phyloP scores from a whole-genome alignment of 768 basidiomycete genomes.

The Termitomyces sp. region DNA sequence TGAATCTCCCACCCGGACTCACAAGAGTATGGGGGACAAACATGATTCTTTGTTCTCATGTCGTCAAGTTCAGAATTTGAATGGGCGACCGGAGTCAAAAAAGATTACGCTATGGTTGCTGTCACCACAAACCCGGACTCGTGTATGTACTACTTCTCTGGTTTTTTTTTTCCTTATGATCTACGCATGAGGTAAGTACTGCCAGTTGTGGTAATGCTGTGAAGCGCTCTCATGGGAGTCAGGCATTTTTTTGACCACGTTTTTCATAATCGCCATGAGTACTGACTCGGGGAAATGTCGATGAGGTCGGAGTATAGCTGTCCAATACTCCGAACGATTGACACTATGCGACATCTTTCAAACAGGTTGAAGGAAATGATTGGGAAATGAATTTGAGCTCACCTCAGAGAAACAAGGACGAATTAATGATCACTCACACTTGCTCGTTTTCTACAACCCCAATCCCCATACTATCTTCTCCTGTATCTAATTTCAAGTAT shows the following conservation, averaged over 20 bases:
- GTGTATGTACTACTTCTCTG: not conserved
- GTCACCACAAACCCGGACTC: not conserved
- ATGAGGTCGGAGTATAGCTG: not conserved
- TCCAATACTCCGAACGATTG: not conserved
- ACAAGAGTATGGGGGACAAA: not conserved
- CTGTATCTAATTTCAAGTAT: not conserved
- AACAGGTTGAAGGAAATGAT: not conserved
- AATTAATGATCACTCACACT: not conserved
- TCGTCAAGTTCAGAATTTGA: not conserved
- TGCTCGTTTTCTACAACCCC: not conserved
- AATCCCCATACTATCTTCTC: not conserved
- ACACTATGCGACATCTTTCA: not conserved
- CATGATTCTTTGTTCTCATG: not conserved
- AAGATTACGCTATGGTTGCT: not conserved
- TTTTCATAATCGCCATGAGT: not conserved
- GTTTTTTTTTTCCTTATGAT: not conserved
- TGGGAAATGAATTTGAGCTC: not conserved
- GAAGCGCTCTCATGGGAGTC: not conserved
- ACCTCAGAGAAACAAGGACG: not conserved
- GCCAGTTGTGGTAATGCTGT: not conserved
- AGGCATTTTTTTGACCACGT: too few species aligned
- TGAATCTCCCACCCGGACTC: not conserved
- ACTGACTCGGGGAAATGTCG: not conserved
- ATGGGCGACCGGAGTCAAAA: not conserved
- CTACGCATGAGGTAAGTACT: not conserved